Conservation (phyloP, 305 asterid genomes). For the Fraxinus sp. region DNA sequence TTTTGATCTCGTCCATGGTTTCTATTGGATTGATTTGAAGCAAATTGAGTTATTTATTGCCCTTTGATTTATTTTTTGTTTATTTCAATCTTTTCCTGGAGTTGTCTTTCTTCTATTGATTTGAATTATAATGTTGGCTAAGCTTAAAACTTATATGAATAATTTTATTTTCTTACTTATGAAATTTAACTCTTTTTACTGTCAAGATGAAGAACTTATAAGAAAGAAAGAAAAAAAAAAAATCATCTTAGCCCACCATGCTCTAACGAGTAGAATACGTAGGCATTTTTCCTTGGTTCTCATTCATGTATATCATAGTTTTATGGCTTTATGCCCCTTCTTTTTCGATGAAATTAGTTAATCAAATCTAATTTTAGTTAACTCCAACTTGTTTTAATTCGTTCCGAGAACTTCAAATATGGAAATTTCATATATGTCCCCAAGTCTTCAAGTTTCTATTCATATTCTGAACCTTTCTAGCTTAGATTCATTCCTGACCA, state of each 20-base stretch:
- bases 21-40: conserved; percentile 8
- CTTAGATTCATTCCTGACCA: background rate
- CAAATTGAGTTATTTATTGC: background rate
- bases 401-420: background rate
- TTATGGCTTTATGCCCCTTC: background rate
- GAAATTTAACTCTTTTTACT: background rate
- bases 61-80: background rate
- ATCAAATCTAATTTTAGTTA: background rate
- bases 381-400: background rate
- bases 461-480: background rate
- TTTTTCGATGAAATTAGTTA: background rate
- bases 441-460: background rate
- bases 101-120: conserved; percentile 1
- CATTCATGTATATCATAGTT: background rate
- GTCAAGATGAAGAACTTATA: background rate
- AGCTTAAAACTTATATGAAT: background rate
- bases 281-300: background rate
- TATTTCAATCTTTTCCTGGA: background rate
- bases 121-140: background rate
- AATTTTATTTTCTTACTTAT: background rate
- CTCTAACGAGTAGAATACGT: background rate
- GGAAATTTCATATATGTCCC: background rate
- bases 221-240: background rate
- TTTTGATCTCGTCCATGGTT: background rate
- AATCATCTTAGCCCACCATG: background rate